phyloP scores from a whole-genome alignment of 2,329 filamentous ascomycete genomes.

The Ambrosiella cleistominuta region DNA sequence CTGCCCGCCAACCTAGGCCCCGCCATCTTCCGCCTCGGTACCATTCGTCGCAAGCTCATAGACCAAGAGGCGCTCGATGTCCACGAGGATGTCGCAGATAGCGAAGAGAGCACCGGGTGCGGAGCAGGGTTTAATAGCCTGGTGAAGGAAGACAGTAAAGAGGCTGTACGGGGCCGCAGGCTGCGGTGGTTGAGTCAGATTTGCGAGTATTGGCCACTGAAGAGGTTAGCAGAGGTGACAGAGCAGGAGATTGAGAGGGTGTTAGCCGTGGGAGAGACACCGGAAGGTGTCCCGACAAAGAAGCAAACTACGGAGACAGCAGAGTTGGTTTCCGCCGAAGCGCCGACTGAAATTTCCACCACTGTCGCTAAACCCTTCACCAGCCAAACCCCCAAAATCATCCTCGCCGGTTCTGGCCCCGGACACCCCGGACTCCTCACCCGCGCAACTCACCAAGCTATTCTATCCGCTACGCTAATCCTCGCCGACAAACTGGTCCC shows the following conservation, averaged over 20 bases:
- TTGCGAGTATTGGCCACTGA: slow-evolving; percentile 95
- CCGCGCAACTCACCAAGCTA: slow-evolving; percentile 59
- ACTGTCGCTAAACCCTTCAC: slow-evolving; percentile 31
- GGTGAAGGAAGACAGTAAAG: slow-evolving; percentile 53
- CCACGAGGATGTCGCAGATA: slow-evolving; percentile 21
- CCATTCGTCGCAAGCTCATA: slow-evolving; percentile 51
- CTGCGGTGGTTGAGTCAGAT: slow-evolving; percentile 92
- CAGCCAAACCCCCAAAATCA: slow-evolving; percentile 44
- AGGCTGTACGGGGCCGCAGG: slow-evolving; percentile 58
- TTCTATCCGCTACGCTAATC: slow-evolving; percentile 57
- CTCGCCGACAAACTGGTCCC: slow-evolving; percentile 78
- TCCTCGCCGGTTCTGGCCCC: slow-evolving; percentile 81
- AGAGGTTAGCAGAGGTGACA: slow-evolving; percentile 58
- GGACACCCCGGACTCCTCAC: slow-evolving; percentile 88
- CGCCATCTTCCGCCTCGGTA: slow-evolving; percentile 63
- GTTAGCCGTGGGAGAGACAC: slow-evolving; percentile 45
- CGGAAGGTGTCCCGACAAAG: slow-evolving; percentile 13
- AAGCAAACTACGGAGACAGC: neutral
- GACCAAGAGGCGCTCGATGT: slow-evolving; percentile 42
- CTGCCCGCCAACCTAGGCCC: slow-evolving; percentile 58
- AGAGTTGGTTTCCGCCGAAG: slow-evolving; percentile 13
- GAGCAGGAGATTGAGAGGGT: slow-evolving; percentile 64
- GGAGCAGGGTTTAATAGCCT: slow-evolving; percentile 70
- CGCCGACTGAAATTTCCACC: slow-evolving; percentile 3
- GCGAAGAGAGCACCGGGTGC: slow-evolving; percentile 53